Evolutionary conservation across 108 stramenopile genomes (phyloP), one percentile per base, ranked within the genome.

Genomic region (Chaetoceros tenuissimus): DNA sequence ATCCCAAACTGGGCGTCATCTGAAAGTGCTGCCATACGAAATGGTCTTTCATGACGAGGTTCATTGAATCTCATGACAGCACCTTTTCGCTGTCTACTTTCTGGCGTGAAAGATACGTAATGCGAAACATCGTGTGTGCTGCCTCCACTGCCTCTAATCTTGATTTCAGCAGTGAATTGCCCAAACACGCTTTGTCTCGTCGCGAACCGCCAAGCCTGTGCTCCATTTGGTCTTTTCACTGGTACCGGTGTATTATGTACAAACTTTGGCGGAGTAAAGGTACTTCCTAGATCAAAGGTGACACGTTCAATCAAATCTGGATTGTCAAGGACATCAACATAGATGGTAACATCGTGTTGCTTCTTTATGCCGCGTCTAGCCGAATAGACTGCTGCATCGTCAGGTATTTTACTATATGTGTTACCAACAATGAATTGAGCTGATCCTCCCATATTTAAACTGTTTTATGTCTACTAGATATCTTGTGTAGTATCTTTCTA

Each of bases 261-360:
- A 55, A 74, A 78, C 2, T 31, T 25, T 51, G 44, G 21, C 8
- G 53, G 52, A 0, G 21, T 13, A 40, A 68, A 74, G 48, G 66
- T 72, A 19, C 62, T 45, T 40, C 70, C 59, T 50, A 74, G 60
- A 48, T 81, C 75, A 63, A 82, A 82, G 1, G 55, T 54, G 0
- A 82, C 80, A n/a, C 53, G 20, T 1, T 68, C 60, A 44, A 82
- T 74, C 0, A 75, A 46, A 51, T 82, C 77, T 2, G 74, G 71
- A 66, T 75, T 53, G 1, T 55, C 63, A 21, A 78, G 43, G 28
- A 82, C 31, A 25, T 82, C 80, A 2, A 82, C 64, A 64, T 72
- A 82, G 2, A 81, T 18, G 0, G 53, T 60, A 68, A 64, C 73
- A 55, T 78, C 77, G 46, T 78, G 77, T 17, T 66, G 58, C 53